phyloP scores from a whole-genome alignment of 352 stramenopile genomes.

The Phytophthora multivora region DNA sequence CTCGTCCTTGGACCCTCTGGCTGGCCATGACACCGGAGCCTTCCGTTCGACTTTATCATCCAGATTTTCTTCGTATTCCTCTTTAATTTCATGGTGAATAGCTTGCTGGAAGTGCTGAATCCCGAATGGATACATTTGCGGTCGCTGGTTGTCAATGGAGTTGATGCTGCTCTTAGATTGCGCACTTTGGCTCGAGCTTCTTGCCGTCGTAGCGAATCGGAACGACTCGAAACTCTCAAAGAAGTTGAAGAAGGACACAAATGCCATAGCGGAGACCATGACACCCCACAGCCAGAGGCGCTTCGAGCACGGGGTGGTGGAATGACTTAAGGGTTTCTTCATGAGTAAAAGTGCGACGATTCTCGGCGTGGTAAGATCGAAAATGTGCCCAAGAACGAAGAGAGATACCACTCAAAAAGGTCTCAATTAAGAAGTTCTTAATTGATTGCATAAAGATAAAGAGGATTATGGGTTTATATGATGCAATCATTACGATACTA shows the following conservation, averaged over 20 bases:
- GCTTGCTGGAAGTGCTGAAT: conserved; percentile 2
- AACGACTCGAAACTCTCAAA: conserved; percentile 20
- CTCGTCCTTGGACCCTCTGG: conserved; percentile 17
- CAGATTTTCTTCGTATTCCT: not conserved
- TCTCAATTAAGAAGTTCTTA: not conserved
- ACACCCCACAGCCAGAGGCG: conserved; percentile 16
- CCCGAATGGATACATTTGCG: conserved; percentile 19
- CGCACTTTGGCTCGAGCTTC: not conserved
- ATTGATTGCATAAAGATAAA: conserved; percentile 4
- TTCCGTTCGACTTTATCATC: not conserved
- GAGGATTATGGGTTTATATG: not conserved
- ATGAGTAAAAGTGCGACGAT: conserved; percentile 8
- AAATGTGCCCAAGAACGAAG: not conserved
- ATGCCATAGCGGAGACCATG: conserved; percentile 18
- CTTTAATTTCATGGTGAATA: conserved; percentile 13
- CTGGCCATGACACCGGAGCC: conserved; percentile 11
- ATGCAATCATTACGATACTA: not conserved
- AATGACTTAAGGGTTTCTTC: conserved; percentile 5
- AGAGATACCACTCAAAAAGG: conserved; percentile 1
- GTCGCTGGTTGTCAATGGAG: not conserved
- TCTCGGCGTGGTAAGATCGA: not conserved
- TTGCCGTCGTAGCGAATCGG: not conserved
- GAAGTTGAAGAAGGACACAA: conserved; percentile 21
- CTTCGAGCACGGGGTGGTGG: conserved; percentile 9
- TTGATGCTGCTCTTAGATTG: not conserved